Evolutionary conservation across 345 rosid genomes (phyloP), one percentile per base, ranked within the genome.

Genomic region (Pugionium dolabratum): DNA sequence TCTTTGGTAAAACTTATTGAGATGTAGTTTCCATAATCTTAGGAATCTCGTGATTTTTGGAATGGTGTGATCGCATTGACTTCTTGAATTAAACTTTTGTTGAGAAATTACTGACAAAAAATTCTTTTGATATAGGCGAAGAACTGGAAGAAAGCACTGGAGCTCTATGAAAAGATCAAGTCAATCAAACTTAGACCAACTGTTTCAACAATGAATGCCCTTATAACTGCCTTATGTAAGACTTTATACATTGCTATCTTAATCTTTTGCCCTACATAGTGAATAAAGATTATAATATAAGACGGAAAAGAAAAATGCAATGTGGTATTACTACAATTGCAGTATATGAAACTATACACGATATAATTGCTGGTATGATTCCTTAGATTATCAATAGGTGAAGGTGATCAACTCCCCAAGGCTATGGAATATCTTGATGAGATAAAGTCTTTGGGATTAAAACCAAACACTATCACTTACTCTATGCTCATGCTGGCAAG

Each of bases 181-280:
- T 79, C 86, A 63, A 66, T 78, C 35, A 82, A 69, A 70, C 75
- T 93, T 64, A 82, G 78, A 45, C 92, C 86, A 76, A 83, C 94
- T 26, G 79, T 93, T 71, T 78, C 98, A 57, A 85, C 91, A 25
- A 75, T 90, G 83, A 90, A 90, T 80, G 98, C 97, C 36, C 78
- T 93, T 77, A 84, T 90, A 59, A 87, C 90, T 67, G 84, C 94
- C 53, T 82, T 93, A 78, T 87, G 97, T 93, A 82, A 87, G 98
- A 67, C 64, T 61, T 44, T 29, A 39, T 40, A 44, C 36, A 57
- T 36, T 64, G 27, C 29, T 33, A 56, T 51, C 56, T 52, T 40
- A 11, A 8, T 36, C 6, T n/a, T 44, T 58, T 65, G 0, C 54
- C 52, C 8, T 32, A 18, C 6, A 29, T 4, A 46, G 41, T 5